These are phyloP conservation scores for Boletus barrowsii DNA, from an alignment of 768 basidiomycete genomes.

Conservation along the genomic window DNA sequence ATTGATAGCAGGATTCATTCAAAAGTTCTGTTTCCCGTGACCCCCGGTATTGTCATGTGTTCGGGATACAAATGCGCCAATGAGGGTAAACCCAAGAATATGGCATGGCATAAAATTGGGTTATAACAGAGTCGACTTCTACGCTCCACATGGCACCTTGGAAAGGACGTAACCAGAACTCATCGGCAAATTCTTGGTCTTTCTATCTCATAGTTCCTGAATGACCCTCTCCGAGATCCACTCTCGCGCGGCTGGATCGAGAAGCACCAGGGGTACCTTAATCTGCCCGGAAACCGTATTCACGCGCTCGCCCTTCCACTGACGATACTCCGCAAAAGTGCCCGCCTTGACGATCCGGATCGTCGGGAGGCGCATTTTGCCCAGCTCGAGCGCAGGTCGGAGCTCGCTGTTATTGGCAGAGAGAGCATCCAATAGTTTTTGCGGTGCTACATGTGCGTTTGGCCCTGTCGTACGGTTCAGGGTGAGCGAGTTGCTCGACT, in stretches of 20 bases:
- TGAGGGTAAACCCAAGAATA: too few relatives aligned
- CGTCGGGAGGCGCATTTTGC: conserved; percentile 12
- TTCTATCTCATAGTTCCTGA: conserved; percentile 9
- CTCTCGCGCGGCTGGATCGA: background rate
- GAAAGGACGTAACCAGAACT: too few relatives aligned
- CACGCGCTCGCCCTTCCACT: conserved; percentile 3
- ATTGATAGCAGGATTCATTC: too few relatives aligned
- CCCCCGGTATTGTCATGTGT: too few relatives aligned
- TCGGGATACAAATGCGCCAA: too few relatives aligned
- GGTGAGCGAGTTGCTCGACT: background rate
- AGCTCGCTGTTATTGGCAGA: background rate
- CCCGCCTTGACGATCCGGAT: conserved; percentile 20
- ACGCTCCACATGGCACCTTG: too few relatives aligned
- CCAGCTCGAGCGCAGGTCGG: background rate
- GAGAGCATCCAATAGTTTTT: conserved; percentile 12
- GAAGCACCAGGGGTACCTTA: conserved; percentile 14
- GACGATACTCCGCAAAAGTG: conserved; percentile 18
- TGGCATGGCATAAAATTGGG: too few relatives aligned
- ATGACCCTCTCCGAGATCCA: conserved; percentile 20
- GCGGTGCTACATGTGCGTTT: background rate
- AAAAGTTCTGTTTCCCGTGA: too few relatives aligned
- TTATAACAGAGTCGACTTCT: too few relatives aligned
- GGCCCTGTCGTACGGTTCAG: conserved; percentile 1
- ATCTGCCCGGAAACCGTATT: conserved; percentile 7
- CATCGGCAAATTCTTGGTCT: too few relatives aligned